Percentiles rank a stretch among this genome's conserved stretches.
Conservation (phyloP, 148 eudicot genomes). For the Rhododendron henanense region DNA sequence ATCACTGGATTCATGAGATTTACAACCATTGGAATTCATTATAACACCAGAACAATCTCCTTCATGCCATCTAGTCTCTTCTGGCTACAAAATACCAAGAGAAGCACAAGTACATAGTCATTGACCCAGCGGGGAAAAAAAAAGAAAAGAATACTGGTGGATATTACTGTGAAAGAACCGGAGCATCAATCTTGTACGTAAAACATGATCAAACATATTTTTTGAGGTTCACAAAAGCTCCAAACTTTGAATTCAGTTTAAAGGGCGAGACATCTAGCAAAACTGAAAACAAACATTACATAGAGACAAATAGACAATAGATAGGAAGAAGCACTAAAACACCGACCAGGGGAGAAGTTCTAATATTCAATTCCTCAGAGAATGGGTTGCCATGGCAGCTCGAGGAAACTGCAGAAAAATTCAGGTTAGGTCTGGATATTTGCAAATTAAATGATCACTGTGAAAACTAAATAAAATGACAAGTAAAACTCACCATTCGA, state of each 20-base stretch:
- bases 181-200: background rate
- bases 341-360: constrained; percentile 26
- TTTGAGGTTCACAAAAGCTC: background rate
- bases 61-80: constrained; percentile 13
- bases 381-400: constrained; percentile 4
- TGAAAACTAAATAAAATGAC: background rate
- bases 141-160: background rate
- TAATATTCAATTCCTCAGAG: constrained; percentile 17
- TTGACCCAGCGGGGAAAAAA: background rate
- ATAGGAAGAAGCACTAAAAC: background rate
- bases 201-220: background rate
- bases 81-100: constrained; percentile 25
- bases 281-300: background rate
- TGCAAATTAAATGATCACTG: background rate
- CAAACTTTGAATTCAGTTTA: background rate
- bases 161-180: constrained; percentile 1
- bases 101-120: constrained; percentile 10
- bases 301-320: no score
- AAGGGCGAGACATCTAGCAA: background rate
- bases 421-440: constrained; percentile 7
- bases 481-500: constrained; percentile 31
- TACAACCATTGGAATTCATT: constrained; percentile 16
- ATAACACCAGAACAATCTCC: constrained; percentile 3
- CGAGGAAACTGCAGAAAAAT: constrained; percentile 21
- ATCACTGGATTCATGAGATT: constrained; percentile 6